A percentile compares a stretch with the other conserved stretches of the same genome.
Conservation (phyloP, 176 grass and related monocot genomes). For the Aegilops sharonensis region DNA sequence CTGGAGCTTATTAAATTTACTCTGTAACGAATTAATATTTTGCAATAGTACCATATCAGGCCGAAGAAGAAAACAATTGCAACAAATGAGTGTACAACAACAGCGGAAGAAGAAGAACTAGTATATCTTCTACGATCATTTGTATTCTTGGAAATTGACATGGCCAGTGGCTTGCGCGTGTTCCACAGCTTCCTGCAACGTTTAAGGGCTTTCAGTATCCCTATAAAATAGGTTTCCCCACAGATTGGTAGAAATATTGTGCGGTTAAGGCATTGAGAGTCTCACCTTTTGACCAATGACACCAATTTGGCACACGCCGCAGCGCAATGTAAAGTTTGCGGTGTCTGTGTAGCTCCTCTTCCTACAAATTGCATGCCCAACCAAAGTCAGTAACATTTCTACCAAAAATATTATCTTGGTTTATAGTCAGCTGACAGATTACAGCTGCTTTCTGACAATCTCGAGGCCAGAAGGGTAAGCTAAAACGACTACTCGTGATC, state of each 20-base stretch:
- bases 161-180: slow-evolving; percentile 93
- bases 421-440: not conserved
- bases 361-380: slow-evolving; percentile 38
- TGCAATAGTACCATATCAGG: not conserved
- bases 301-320: slow-evolving; percentile 89
- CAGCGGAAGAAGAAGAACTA: not conserved
- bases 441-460: not conserved
- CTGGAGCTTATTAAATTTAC: not conserved
- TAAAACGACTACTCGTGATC: not conserved
- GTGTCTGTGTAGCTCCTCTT: slow-evolving; percentile 93
- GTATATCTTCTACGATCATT: slow-evolving; percentile 35
- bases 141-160: slow-evolving; percentile 94
- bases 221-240: not conserved
- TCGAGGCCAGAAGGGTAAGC: not conserved
- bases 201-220: not conserved
- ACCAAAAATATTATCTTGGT: not conserved
- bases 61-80: not conserved
- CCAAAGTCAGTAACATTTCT: not conserved
- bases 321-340: slow-evolving; percentile 81
- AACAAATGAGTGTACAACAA: slow-evolving; percentile 26
- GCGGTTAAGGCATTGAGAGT: not conserved
- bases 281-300: slow-evolving; percentile 80
- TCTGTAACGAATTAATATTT: not conserved
- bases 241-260: not conserved
- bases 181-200: slow-evolving; percentile 75